Evolutionary conservation across 805 yeast species (phyloP).

Genomic region (Teunomyces barrocoloradensis): DNA sequence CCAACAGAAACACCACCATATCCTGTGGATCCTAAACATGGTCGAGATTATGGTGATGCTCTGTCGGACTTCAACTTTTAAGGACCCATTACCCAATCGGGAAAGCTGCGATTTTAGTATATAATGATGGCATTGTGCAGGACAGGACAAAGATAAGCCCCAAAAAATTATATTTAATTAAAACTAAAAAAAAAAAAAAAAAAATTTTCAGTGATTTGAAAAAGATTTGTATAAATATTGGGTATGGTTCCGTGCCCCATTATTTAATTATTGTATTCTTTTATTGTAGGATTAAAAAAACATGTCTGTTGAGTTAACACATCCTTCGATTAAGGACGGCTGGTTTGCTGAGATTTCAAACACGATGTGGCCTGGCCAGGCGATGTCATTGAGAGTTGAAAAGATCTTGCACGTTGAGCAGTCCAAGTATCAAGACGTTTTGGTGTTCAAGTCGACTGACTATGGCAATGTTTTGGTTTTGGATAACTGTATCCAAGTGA

Average conservation of each 20-base stretch:
- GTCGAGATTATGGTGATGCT: slow-evolving; percentile 1
- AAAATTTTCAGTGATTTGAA: not conserved
- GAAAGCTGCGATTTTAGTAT: not conserved
- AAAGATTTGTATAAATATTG: not conserved
- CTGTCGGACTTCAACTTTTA: slow-evolving; percentile 2
- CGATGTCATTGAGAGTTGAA: slow-evolving; percentile 86
- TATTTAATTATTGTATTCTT: not conserved
- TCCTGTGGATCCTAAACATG: not conserved
- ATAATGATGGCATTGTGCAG: not conserved
- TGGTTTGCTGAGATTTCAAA: slow-evolving; percentile 96
- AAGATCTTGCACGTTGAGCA: slow-evolving; percentile 80
- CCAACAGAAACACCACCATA: not conserved
- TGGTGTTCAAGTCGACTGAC: slow-evolving; percentile 87
- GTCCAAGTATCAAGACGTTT: slow-evolving; percentile 89
- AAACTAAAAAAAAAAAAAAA: not conserved
- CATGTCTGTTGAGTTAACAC: slow-evolving; percentile 33
- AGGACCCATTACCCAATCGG: not conserved
- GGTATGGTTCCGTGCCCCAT: not conserved
- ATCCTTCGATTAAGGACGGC: slow-evolving; percentile 71
- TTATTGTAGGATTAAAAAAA: not conserved
- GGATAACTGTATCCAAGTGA: slow-evolving; percentile 93
- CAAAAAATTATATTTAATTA: not conserved
- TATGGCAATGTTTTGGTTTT: slow-evolving; percentile 95
- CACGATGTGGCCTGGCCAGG: slow-evolving; percentile 99
- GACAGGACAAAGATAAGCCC: not conserved